A percentile compares a stretch with the other conserved stretches of the same genome.
Evolutionary conservation across 176 grass and related monocot genomes (phyloP).

Genomic region (Eragrostis curvula): DNA sequence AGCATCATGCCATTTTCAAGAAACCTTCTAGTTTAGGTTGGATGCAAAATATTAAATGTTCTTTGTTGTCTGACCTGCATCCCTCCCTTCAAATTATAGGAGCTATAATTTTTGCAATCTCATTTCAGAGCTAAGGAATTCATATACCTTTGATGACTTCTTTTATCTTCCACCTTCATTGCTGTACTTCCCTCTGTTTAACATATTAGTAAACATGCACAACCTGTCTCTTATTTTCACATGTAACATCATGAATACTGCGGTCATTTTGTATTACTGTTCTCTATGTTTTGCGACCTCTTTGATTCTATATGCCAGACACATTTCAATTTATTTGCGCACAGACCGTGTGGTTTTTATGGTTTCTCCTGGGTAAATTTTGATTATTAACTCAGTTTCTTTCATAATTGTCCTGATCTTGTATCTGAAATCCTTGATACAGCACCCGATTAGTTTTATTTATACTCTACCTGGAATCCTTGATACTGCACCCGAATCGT

Average conservation of each 20-base stretch:
- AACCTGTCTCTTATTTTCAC: background rate
- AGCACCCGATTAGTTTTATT: background rate
- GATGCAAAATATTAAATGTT: background rate
- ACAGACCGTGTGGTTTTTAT: background rate
- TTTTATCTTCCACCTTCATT: background rate
- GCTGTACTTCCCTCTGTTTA: background rate
- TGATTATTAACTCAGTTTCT: background rate
- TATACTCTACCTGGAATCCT: constrained; percentile 9
- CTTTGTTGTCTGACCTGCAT: background rate
- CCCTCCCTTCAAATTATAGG: background rate
- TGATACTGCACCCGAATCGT: background rate
- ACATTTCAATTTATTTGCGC: background rate
- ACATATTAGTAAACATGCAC: background rate
- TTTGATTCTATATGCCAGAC: background rate
- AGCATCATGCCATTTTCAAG: background rate
- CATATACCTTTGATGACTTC: background rate
- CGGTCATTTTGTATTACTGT: background rate
- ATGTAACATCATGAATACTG: background rate
- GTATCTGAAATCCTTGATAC: background rate
- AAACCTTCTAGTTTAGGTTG: background rate
- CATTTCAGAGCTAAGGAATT: background rate
- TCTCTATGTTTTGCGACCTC: background rate
- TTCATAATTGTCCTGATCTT: background rate
- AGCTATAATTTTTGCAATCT: background rate
- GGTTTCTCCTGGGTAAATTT: background rate